Conservation (phyloP, 192 early-diverging fungal species). For the Entomortierella parvispora region DNA sequence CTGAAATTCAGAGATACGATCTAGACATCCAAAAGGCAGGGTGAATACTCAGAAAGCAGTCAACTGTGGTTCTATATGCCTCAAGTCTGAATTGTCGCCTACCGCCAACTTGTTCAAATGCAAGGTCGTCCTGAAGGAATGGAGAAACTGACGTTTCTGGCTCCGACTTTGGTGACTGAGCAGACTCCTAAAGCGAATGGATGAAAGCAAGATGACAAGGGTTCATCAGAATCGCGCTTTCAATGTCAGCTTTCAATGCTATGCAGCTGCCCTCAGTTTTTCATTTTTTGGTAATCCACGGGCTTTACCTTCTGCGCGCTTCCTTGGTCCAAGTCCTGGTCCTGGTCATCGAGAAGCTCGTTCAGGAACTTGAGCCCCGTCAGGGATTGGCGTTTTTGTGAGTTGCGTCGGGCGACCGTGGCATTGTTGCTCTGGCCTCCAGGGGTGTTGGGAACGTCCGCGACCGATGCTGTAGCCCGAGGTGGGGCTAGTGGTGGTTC, state of each 20-base stretch:
- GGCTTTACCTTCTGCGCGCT: background rate
- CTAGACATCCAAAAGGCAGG: slow-evolving; percentile 26
- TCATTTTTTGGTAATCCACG: no score
- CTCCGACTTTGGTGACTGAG: slow-evolving; percentile 25
- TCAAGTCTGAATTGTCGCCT: background rate
- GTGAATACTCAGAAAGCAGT: background rate
- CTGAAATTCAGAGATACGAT: slow-evolving; percentile 78
- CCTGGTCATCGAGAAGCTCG: slow-evolving; percentile 38
- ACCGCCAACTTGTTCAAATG: slow-evolving; percentile 51
- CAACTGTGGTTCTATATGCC: no score
- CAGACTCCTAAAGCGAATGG: background rate
- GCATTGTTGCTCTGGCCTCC: background rate
- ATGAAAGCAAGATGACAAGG: no score
- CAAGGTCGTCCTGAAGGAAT: slow-evolving; percentile 37
- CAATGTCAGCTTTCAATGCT: background rate
- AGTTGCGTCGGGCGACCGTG: slow-evolving; percentile 27
- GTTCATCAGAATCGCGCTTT: no score
- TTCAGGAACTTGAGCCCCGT: slow-evolving; percentile 47
- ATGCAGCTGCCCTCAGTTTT: no score
- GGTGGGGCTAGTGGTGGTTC: slow-evolving; percentile 6
- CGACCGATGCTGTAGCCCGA: background rate
- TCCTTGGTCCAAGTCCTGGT: background rate
- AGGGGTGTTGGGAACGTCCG: slow-evolving; percentile 4
- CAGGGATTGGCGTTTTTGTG: slow-evolving; percentile 41
- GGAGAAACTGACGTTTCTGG: slow-evolving; percentile 24